Base-by-base conservation (phyloP, 495 filamentous ascomycete genomes). In the Cairneyella variabilis region DNA sequence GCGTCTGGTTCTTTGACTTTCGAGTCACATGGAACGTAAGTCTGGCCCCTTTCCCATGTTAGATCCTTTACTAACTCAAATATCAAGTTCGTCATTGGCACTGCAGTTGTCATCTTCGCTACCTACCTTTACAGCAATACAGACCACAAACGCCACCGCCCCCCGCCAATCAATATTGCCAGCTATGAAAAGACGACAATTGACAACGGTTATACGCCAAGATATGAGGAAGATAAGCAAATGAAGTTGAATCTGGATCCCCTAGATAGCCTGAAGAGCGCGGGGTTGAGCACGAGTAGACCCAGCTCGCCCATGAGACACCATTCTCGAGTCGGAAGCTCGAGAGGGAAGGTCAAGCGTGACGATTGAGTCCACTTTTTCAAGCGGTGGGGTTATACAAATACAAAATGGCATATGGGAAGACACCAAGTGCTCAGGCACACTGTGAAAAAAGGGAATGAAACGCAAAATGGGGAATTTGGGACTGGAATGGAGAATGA, bases 1-100 rank as follows among this genome's bases (percentile, higher is more conserved):
- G 91, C 60, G 72, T 95, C 3, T 86, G 79, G 67, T 84, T 95
- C 56, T 96, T 97, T 65, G 79, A 89, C 30, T 87, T 96, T 56
- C 66, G 80, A 20, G 76, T 95, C 21, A 89, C 84, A 8, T 59
- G 72, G 9, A 71, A 70, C 49, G 91, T 97, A 79, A 69, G 87
- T 76, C 22, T n/a, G 16, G 12, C 7, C 26, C 9, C 28, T 6
- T 12, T 27, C 39, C 22, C 30, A 40, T 21, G 9, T 7, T 30
- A 22, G 20, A 23, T 10, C 26, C n/a, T 25, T 48, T 28, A 22
- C 38, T 26, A 17, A 63, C 48, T n/a, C 17, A 16, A 27, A 54
- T 23, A 6, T 32, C 28, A 32, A 32, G 92, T 96, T 91, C 65
- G 44, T 95, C 25, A 53, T 92, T 41, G 93, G 93, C 27, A 86